A percentile compares a stretch with the other conserved stretches of the same genome.
Conservation (phyloP, 805 yeast species). For the Debaryomyces prosopidis region DNA sequence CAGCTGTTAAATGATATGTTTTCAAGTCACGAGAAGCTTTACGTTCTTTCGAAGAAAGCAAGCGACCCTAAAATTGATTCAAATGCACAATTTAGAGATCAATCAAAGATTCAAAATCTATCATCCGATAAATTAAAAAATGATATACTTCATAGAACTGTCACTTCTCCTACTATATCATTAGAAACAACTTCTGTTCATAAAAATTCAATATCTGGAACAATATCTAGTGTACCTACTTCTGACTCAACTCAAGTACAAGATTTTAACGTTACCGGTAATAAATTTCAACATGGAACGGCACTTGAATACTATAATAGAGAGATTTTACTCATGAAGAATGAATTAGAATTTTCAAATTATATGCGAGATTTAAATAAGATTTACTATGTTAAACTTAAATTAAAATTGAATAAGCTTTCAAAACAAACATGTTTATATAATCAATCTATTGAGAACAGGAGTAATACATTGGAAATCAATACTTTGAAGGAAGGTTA, state of each 20-base stretch:
- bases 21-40: conserved; percentile 34
- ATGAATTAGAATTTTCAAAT: conserved; percentile 61
- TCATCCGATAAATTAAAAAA: conserved; percentile 14
- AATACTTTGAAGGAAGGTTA: conserved; percentile 8
- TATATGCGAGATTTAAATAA: conserved; percentile 51
- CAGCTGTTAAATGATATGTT: conserved; percentile 26
- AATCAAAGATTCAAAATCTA: conserved; percentile 2
- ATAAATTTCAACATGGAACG: conserved; percentile 12
- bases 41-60: conserved; percentile 10
- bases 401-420: conserved; percentile 12
- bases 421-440: conserved; percentile 4
- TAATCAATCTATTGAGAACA: conserved; percentile 3
- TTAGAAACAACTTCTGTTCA: conserved; percentile 21
- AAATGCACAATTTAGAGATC: conserved; percentile 1
- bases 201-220: conserved; percentile 8
- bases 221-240: background rate
- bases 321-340: conserved; percentile 55
- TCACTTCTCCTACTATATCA: conserved; percentile 22
- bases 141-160: conserved; percentile 12
- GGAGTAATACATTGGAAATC: conserved; percentile 8
- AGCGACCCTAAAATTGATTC: conserved; percentile 4
- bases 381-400: conserved; percentile 19
- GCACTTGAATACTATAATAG: conserved; percentile 52
- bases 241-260: background rate
- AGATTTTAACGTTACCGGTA: background rate